Evolutionary conservation across 2,329 filamentous ascomycete species (phyloP), one percentile per base, ranked within the genome.

Genomic region (Drechslerella dactyloides): DNA sequence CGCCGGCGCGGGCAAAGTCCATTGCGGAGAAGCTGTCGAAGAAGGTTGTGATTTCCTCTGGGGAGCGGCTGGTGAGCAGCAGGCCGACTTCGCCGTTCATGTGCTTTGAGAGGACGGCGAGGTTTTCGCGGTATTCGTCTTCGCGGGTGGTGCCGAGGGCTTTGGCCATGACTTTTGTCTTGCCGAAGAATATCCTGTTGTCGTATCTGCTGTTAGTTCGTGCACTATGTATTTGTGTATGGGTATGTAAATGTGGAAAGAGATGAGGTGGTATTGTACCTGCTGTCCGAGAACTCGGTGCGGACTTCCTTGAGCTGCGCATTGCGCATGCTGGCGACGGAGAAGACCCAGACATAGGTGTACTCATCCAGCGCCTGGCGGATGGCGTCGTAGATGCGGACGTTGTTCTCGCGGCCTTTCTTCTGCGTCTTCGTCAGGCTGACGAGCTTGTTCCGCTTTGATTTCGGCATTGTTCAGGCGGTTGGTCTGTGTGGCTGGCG

Each of bases 121-220:
- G 69, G 52, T 73, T 73, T 37, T 75, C 72, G 44, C 75, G 74
- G 81, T 90, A 86, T 81, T 93, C 91, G 77, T 91, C 89, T 78
- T 90, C 89, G 75, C 87, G 84, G 60, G 84, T 88, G 75, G 86
- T 85, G 78, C 94, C 94, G 24, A 99, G 89, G 65, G 94, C 93
- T 82, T 94, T 93, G 77, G 90, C 88, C 92, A 97, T 97, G 80
- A 99, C 93, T 83, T 97, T 97, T 70, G 93, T 97, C 84, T 97
- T 99, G 82, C 93, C 94, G 82, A 97, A 97, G 87, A 97, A 97
- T 80, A 99, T 84, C 77, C 93, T 94, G 77, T 4, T 54, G 33
- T 52, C 60, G 40, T n/a, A n/a, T n/a, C n/a, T n/a, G 54, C 10
- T 53, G 21, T 30, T 13, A 21, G 11, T 63, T 27, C 51, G 82